Evolutionary conservation across 2,329 filamentous ascomycete species (phyloP).

Genomic region (Pleomassaria siparia): DNA sequence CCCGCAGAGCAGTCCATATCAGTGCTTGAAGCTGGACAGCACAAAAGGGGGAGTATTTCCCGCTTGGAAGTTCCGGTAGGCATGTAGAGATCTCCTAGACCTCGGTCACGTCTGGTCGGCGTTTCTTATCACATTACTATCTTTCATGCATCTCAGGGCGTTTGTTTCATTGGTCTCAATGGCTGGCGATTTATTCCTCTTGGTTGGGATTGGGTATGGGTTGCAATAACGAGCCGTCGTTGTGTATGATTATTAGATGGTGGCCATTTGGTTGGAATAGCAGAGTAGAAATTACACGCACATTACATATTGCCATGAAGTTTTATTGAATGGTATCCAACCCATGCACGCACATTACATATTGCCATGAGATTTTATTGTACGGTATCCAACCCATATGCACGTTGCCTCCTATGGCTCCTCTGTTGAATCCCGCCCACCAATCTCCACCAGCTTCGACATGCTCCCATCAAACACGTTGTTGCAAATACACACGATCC

Average conservation of each 20-base stretch:
- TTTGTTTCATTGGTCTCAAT: neutral
- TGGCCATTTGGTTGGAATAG: no score
- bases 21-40: constrained; percentile 51
- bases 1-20: constrained; percentile 56
- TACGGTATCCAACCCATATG: no score
- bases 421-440: no score
- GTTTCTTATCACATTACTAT: neutral
- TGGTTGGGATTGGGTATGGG: neutral
- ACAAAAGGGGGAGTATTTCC: constrained; percentile 36
- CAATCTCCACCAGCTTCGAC: no score
- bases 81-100: neutral
- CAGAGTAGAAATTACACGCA: no score
- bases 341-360: no score
- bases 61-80: constrained; percentile 43
- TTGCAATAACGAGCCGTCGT: neutral
- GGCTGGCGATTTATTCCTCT: neutral
- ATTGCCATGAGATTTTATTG: no score
- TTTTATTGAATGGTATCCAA: no score
- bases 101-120: neutral
- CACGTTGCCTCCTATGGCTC: no score
- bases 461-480: no score
- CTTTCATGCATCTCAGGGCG: constrained; percentile 1
- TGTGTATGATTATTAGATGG: neutral
- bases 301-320: no score
- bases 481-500: no score